Base-by-base conservation (phyloP, 2,329 filamentous ascomycete species). In the Colletotrichum ledebouriae region DNA sequence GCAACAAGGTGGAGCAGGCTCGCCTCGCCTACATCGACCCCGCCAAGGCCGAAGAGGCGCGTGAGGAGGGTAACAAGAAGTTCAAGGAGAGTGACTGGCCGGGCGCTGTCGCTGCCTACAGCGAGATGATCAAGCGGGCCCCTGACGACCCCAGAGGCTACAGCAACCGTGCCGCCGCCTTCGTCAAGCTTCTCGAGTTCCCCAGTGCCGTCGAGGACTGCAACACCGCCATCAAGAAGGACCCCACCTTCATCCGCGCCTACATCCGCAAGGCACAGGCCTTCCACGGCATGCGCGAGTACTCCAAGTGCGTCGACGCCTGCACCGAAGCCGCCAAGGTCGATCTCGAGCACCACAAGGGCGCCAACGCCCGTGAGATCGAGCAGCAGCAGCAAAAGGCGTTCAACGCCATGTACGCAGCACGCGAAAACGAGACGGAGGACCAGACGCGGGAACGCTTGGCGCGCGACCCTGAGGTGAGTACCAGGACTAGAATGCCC, bases 31-130 rank as follows among this genome's bases (percentile, higher is more conserved):
- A 98, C 81, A 84, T 99, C 74, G 92, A 96, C 81, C 93, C 96
- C 0, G 91, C 84, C 74, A 95, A 98, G 85, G 96, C 96, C 22
- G 96, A 99, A 77, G 93, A 97, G 84, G 94, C 96, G 13, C 94
- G 96, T 73, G 93, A 97, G 79, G 90, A 97, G 68, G 96, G 96
- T 50, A 98, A 98, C 82, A 89, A 93, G 80, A 97, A 97, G 82
- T 99, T 99, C 88, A 98, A 98, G 86, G 94, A 94, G 75, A 91
- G 88, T 37, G 94, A 99, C 81, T 98, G 94, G 92, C 95, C 96
- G 11, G 96, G 89, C 60, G 96, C 96, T 10, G 94, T 99, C 33
- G 94, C 94, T 50, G 94, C 95, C 1, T 99, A 99, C 84, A 89
- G 86, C 1, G 96, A 99, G 84, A 98, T 98, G 94, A 92, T 92